These are phyloP conservation scores for Tulasnella sp. DNA, from an alignment of 768 basidiomycete genomes.

Conservation along the genomic window DNA sequence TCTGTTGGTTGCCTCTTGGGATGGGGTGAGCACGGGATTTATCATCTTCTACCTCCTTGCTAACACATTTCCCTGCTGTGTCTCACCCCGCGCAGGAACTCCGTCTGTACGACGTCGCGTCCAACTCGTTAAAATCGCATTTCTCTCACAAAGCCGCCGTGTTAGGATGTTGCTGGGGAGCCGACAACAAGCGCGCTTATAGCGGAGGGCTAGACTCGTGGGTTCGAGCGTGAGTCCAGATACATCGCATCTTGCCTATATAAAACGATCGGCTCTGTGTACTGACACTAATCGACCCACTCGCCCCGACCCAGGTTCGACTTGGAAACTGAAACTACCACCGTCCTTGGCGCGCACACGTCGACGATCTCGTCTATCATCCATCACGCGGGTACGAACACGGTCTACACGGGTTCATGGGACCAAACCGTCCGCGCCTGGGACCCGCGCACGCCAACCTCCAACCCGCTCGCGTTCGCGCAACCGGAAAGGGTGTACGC, in stretches of 20 bases:
- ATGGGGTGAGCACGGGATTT: constrained; percentile 40
- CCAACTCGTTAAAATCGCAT: constrained; percentile 61
- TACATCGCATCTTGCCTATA: not conserved
- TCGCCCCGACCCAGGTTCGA: constrained; percentile 47
- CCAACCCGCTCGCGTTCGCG: constrained; percentile 47
- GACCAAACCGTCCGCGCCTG: constrained; percentile 81
- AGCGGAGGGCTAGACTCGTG: constrained; percentile 82
- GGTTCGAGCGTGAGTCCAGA: constrained; percentile 62
- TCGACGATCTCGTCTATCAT: constrained; percentile 71
- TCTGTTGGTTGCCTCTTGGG: constrained; percentile 83
- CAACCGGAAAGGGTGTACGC: constrained; percentile 80
- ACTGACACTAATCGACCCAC: not conserved
- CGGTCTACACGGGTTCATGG: constrained; percentile 82
- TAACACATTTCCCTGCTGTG: constrained; percentile 21
- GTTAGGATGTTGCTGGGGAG: constrained; percentile 62
- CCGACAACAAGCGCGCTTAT: constrained; percentile 53
- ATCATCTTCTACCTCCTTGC: constrained; percentile 22
- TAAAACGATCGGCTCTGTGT: not conserved
- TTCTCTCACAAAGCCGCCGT: constrained; percentile 85
- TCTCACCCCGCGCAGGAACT: constrained; percentile 41
- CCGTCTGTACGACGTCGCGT: constrained; percentile 40
- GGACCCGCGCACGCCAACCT: constrained; percentile 51
- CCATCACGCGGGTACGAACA: constrained; percentile 47
- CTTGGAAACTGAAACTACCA: constrained; percentile 56
- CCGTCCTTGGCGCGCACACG: constrained; percentile 67